Conservation (phyloP, 116 monocot genomes). For the Phalaenopsis hybrid region DNA sequence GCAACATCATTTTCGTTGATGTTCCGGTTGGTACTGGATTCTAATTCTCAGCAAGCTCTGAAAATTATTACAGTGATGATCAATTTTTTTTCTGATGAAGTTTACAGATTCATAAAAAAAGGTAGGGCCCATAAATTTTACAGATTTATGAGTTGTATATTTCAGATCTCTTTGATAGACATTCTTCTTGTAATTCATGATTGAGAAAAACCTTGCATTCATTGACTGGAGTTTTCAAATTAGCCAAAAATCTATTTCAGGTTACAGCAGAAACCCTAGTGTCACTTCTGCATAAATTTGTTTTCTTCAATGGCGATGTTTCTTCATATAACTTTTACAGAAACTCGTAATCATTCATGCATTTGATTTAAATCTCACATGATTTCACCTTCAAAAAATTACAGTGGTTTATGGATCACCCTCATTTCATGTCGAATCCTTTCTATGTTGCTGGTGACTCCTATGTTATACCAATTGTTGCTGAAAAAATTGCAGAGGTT, state of each 20-base stretch:
- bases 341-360: not conserved
- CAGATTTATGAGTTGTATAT: not conserved
- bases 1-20: constrained; percentile 18
- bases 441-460: constrained; percentile 53
- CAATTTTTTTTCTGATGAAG: not conserved
- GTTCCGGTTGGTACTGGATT: constrained; percentile 21
- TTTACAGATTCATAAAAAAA: constrained; percentile 10
- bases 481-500: constrained; percentile 13
- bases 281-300: not conserved
- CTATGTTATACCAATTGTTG: constrained; percentile 27
- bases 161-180: not conserved
- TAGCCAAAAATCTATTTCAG: not conserved
- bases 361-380: not conserved
- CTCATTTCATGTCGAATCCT: constrained; percentile 24
- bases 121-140: constrained; percentile 7
- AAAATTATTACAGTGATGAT: constrained; percentile 13
- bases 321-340: not conserved
- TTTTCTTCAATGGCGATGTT: not conserved
- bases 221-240: not conserved
- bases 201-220: not conserved
- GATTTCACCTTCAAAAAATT: not conserved
- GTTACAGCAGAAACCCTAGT: not conserved
- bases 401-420: constrained; percentile 41
- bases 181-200: not conserved
- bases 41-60: constrained; percentile 12